These are phyloP conservation scores for Alternaria tenuissima DNA, from an alignment of 2,329 filamentous ascomycete genomes.

Conservation along the genomic window DNA sequence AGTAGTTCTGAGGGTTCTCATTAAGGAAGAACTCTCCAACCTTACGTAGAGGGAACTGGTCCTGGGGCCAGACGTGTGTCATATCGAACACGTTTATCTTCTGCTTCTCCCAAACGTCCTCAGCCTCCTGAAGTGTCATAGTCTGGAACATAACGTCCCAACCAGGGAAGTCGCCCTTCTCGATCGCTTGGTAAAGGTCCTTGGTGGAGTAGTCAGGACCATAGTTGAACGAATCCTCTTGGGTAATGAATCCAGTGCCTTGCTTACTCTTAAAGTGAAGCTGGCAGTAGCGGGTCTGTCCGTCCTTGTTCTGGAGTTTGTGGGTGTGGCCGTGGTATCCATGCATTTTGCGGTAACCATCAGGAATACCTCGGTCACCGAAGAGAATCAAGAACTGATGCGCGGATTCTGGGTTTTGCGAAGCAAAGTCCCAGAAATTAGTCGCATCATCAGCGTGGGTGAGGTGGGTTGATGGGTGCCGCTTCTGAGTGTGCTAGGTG, in stretches of 20 bases:
- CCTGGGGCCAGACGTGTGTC: conserved; percentile 64
- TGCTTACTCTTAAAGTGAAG: conserved; percentile 62
- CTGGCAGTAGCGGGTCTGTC: too few species aligned
- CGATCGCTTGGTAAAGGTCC: conserved; percentile 61
- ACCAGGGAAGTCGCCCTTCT: conserved; percentile 61
- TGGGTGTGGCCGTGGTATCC: conserved; percentile 62
- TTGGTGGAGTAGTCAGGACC: conserved; percentile 63
- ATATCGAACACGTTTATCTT: conserved; percentile 64
- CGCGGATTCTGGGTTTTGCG: conserved; percentile 62
- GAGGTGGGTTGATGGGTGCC: conserved; percentile 74
- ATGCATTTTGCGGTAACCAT: conserved; percentile 65
- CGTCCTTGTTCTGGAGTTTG: conserved; percentile 41
- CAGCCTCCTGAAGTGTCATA: conserved; percentile 59
- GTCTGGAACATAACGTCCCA: conserved; percentile 62
- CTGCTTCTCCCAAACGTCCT: conserved; percentile 61
- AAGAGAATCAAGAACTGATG: conserved; percentile 65
- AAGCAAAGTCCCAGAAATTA: conserved; percentile 72
- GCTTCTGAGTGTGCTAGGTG: conserved; percentile 70
- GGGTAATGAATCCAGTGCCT: conserved; percentile 61
- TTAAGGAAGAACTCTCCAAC: conserved; percentile 62
- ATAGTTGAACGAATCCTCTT: conserved; percentile 60
- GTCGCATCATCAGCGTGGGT: conserved; percentile 70
- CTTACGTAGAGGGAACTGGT: conserved; percentile 62
- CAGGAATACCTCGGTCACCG: conserved; percentile 64
- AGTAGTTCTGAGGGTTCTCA: conserved; percentile 67